Evolutionary conservation across 1,284 basidiomycete genomes (phyloP), one percentile per base, ranked within the genome.

Genomic region (Omphalotus olearius): DNA sequence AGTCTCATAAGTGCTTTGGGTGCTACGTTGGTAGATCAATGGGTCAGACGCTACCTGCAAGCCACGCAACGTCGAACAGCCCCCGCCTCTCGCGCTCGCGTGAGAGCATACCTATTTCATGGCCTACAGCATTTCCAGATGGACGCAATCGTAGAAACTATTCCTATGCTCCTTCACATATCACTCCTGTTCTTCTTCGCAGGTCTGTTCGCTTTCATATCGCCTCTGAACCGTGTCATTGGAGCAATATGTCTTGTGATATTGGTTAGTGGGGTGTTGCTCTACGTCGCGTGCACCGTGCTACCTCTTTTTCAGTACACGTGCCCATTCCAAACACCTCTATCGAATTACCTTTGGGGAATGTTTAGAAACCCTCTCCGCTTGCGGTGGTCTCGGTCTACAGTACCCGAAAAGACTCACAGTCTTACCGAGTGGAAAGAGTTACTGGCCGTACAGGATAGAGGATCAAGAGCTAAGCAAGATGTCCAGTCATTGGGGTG

Each of bases 151-250:
- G 52, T 55, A 10, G 50, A 52, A 13, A 28, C 40, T 25, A 52
- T 55, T 16, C 54, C 54, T n/a, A 30, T 55, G 7, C 50, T 55
- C 10, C 42, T 55, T 7, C 54, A 55, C 54, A 25, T 45, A 6
- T 55, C 54, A 3, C 45, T 55, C 13, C 42, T 52, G 7, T 42
- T 55, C 9, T 55, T 55, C 41, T 52, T 55, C 30, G 46, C 17
- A 3, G 52, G 52, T 14, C 37, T 54, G n/a, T 30, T 51, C 20
- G 33, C 48, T 1, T 54, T 54, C 33, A 41, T 54, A 13, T 20
- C 25, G 20, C 52, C 42, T n/a, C 25, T 50, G 11, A 50, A 51
- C 42, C 39, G 7, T 2, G 30, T 33, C 14, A 18, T 54, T 13
- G 33, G 30, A 7, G 10, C 14, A 6, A n/a, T 54, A 11, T 23